A percentile compares a stretch with the other conserved stretches of the same genome.
These are phyloP conservation scores for Spatholobus suberectus DNA, from an alignment of 306 rosid genomes.

Conservation along the genomic window DNA sequence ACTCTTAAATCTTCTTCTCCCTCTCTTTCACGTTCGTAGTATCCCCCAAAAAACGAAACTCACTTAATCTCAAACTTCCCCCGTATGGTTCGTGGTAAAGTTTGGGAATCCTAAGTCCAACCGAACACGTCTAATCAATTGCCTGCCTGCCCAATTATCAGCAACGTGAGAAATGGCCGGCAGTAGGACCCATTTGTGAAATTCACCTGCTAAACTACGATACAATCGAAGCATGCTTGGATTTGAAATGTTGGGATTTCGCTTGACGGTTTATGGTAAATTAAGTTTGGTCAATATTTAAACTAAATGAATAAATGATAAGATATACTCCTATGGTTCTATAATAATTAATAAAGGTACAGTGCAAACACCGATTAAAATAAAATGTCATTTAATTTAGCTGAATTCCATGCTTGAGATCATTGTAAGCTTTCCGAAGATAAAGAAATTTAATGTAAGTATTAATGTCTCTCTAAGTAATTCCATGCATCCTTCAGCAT, in stretches of 20 bases:
- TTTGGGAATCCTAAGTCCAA: constrained; percentile 35
- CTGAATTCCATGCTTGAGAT: no score
- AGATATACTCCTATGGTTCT: no score
- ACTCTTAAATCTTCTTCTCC: background rate
- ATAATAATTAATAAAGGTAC: background rate
- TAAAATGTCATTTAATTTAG: background rate
- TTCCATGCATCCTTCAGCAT: no score
- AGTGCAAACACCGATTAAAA: background rate
- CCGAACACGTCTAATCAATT: background rate
- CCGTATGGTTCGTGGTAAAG: background rate
- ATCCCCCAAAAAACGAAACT: background rate
- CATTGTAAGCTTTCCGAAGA: no score
- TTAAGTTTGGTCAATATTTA: background rate
- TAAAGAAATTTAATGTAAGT: no score
- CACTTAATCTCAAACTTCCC: constrained; percentile 9
- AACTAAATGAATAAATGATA: background rate
- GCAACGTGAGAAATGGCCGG: constrained; percentile 29
- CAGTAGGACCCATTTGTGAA: constrained; percentile 34
- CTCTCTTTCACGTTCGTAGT: background rate
- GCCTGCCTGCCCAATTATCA: constrained; percentile 26
- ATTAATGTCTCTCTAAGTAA: background rate
- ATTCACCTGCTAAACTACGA: background rate
- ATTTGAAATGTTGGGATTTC: constrained; percentile 4
- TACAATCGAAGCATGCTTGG: constrained; percentile 6
- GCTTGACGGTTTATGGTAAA: background rate